phyloP scores from a whole-genome alignment of 352 stramenopile species.

The Globisporangium camurandrum region DNA sequence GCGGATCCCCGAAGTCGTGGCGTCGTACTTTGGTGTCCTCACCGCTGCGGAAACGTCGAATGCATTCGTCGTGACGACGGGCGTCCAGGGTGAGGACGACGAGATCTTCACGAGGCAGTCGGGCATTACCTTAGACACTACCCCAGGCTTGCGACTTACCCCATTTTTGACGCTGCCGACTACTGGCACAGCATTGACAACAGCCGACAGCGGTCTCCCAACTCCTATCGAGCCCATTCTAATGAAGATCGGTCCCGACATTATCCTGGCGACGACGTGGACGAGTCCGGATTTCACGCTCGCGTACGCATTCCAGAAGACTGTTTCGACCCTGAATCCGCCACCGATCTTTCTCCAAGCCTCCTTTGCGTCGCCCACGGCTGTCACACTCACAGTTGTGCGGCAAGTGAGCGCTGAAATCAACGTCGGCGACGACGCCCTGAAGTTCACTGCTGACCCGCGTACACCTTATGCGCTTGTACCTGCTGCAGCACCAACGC shows the following conservation, averaged over 20 bases:
- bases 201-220: neutral
- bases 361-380: neutral
- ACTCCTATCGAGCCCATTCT: neutral
- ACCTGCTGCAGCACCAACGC: neutral
- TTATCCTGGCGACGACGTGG: slow-evolving; percentile 7
- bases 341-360: slow-evolving; percentile 14
- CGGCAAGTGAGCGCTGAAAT: neutral
- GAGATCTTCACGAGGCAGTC: slow-evolving; percentile 54
- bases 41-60: slow-evolving; percentile 12
- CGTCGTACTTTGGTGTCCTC: slow-evolving; percentile 1
- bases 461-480: neutral
- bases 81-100: slow-evolving; percentile 27
- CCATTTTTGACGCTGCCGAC: no score
- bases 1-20: slow-evolving; percentile 40
- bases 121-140: neutral
- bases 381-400: slow-evolving; percentile 7
- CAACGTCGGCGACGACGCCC: slow-evolving; percentile 9
- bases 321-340: slow-evolving; percentile 4
- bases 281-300: slow-evolving; percentile 12
- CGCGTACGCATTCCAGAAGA: slow-evolving; percentile 20
- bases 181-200: no score
- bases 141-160: neutral
- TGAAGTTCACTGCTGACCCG: slow-evolving; percentile 10
- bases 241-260: slow-evolving; percentile 20
- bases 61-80: slow-evolving; percentile 26